phyloP scores from a whole-genome alignment of 345 rosid genomes.

The Populus nigra region DNA sequence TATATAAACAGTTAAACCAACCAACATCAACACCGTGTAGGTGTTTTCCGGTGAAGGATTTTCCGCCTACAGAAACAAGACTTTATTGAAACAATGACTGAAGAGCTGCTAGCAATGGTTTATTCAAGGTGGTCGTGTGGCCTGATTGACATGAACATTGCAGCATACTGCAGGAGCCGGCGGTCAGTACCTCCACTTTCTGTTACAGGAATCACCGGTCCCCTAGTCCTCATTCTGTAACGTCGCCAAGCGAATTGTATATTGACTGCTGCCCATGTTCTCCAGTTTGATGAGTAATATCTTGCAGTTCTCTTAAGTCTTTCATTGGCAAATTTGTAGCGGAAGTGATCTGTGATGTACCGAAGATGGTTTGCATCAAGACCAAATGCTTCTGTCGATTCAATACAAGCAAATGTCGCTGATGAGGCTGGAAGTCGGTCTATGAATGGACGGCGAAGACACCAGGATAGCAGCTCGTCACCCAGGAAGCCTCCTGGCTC shows the following conservation, averaged over 20 bases:
- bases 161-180: constrained; percentile 64
- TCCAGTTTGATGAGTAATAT: constrained; percentile 88
- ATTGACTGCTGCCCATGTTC: constrained; percentile 92
- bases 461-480: constrained; percentile 90
- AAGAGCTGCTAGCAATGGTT: constrained; percentile 10
- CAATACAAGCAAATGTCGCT: constrained; percentile 64
- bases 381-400: constrained; percentile 65
- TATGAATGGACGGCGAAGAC: constrained; percentile 79
- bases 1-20: too few relatives aligned
- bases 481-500: constrained; percentile 85
- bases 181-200: constrained; percentile 44
- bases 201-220: constrained; percentile 43
- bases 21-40: too few relatives aligned
- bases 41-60: not conserved
- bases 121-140: constrained; percentile 87
- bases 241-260: constrained; percentile 77
- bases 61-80: not conserved
- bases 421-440: constrained; percentile 91
- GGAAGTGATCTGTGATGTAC: constrained; percentile 85
- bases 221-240: constrained; percentile 54
- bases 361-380: constrained; percentile 56
- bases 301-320: constrained; percentile 76
- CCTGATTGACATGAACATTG: constrained; percentile 73
- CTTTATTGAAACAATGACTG: constrained; percentile 9
- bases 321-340: constrained; percentile 70